Evolutionary conservation across 345 rosid genomes (phyloP).

Genomic region (Acer saccharum): DNA sequence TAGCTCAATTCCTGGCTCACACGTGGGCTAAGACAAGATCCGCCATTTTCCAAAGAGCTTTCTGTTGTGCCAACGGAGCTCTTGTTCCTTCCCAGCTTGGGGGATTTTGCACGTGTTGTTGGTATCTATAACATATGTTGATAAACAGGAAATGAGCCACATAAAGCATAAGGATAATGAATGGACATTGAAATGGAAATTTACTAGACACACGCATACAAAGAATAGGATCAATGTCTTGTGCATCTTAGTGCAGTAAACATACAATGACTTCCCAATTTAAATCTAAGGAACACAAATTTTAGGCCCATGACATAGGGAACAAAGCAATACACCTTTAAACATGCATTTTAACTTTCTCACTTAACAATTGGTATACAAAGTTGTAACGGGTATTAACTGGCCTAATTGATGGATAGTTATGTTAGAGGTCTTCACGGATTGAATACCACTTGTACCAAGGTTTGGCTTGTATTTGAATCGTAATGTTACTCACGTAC

Average conservation of each 20-base stretch:
- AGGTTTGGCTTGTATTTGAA: background rate
- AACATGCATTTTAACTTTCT: background rate
- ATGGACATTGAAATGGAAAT: background rate
- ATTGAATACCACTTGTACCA: background rate
- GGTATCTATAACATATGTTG: constrained; percentile 59
- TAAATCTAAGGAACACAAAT: background rate
- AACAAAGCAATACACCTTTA: background rate
- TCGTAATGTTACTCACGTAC: background rate
- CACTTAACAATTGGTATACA: background rate
- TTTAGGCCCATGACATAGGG: background rate
- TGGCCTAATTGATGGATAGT: background rate
- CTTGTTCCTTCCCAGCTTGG: constrained; percentile 93
- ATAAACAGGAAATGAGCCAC: constrained; percentile 8
- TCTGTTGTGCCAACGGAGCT: constrained; percentile 36
- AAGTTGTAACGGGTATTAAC: background rate
- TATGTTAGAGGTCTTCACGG: background rate
- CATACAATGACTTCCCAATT: background rate
- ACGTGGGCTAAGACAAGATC: constrained; percentile 33
- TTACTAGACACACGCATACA: background rate
- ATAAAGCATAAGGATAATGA: background rate
- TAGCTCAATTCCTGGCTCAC: constrained; percentile 36
- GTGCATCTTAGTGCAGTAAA: background rate
- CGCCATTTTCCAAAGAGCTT: constrained; percentile 39
- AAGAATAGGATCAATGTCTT: background rate
- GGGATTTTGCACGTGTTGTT: constrained; percentile 83